Conservation (phyloP, 1,284 basidiomycete genomes). For the Thecaphora thlaspeos region DNA sequence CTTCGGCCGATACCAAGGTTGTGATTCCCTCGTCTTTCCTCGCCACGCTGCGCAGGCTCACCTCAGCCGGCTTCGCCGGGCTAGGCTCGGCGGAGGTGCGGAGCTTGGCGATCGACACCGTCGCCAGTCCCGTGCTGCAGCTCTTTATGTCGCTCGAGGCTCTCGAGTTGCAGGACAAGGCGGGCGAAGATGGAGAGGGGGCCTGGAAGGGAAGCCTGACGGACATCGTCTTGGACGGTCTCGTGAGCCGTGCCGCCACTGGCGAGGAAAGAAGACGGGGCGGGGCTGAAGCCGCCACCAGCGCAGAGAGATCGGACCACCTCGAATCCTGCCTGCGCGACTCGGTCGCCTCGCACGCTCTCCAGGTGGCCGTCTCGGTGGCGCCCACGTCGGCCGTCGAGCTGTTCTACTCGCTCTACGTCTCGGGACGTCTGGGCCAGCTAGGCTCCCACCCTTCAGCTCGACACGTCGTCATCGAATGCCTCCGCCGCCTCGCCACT, state of each 20-base stretch:
- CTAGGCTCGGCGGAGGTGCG: slow-evolving; percentile 13
- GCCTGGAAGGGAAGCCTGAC: slow-evolving; percentile 22
- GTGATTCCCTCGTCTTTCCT: slow-evolving; percentile 23
- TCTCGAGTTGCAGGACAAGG: neutral
- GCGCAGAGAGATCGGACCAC: slow-evolving; percentile 5
- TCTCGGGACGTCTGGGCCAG: slow-evolving; percentile 38
- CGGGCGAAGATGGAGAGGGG: slow-evolving; percentile 3
- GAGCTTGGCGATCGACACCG: slow-evolving; percentile 30
- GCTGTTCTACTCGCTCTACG: slow-evolving; percentile 44
- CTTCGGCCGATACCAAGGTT: slow-evolving; percentile 2
- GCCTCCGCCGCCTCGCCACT: slow-evolving; percentile 17
- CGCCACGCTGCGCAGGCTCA: slow-evolving; percentile 7
- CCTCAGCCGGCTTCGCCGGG: slow-evolving; percentile 8
- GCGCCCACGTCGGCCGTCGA: slow-evolving; percentile 11
- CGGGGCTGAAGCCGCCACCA: neutral
- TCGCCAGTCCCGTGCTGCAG: slow-evolving; percentile 45
- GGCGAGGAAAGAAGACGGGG: neutral
- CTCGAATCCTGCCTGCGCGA: slow-evolving; percentile 52
- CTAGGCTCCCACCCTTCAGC: slow-evolving; percentile 52
- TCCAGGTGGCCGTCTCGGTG: slow-evolving; percentile 31
- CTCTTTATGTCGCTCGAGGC: slow-evolving; percentile 40
- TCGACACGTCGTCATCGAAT: slow-evolving; percentile 46
- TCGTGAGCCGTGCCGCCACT: slow-evolving; percentile 11
- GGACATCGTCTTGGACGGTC: slow-evolving; percentile 37
- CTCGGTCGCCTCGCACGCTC: slow-evolving; percentile 47